phyloP scores from a whole-genome alignment of 2,329 filamentous ascomycete species.

The Chaetomiaceae sp. region DNA sequence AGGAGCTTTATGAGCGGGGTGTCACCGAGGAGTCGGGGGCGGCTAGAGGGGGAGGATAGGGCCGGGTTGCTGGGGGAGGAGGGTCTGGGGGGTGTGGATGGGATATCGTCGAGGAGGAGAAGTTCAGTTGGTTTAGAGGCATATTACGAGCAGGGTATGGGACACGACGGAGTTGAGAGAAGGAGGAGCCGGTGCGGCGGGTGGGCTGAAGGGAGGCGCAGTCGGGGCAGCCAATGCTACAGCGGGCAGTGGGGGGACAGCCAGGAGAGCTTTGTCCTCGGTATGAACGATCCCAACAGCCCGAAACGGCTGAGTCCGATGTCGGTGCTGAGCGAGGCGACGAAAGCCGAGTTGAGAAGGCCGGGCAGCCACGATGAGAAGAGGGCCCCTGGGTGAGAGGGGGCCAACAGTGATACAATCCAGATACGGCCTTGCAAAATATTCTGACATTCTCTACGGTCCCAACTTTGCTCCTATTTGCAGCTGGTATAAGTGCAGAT shows the following conservation, averaged over 20 bases:
- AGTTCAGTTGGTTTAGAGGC: conserved; percentile 26
- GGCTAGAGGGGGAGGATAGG: conserved; percentile 16
- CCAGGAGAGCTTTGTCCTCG: conserved; percentile 32
- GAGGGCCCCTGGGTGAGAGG: not conserved
- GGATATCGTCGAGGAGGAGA: conserved; percentile 7
- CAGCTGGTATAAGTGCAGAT: no score
- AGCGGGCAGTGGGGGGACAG: conserved; percentile 26
- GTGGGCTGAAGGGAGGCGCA: conserved; percentile 8
- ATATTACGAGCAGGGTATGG: conserved; percentile 24
- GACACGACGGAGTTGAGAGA: conserved; percentile 15
- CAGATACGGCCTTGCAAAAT: no score
- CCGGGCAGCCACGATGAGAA: not conserved
- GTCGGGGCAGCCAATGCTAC: conserved; percentile 3
- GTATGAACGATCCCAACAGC: conserved; percentile 29
- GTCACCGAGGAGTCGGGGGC: conserved; percentile 23
- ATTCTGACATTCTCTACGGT: no score
- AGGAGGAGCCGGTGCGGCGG: not conserved
- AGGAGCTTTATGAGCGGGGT: conserved; percentile 28
- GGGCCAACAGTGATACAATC: no score
- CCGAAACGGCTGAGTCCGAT: conserved; percentile 26
- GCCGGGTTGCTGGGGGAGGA: conserved; percentile 14
- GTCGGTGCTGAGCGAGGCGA: conserved; percentile 22
- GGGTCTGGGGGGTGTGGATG: not conserved
- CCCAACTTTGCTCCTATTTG: no score
- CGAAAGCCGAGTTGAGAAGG: not conserved